phyloP scores from a whole-genome alignment of 148 eudicot genomes.

The Spergularia bocconei region DNA sequence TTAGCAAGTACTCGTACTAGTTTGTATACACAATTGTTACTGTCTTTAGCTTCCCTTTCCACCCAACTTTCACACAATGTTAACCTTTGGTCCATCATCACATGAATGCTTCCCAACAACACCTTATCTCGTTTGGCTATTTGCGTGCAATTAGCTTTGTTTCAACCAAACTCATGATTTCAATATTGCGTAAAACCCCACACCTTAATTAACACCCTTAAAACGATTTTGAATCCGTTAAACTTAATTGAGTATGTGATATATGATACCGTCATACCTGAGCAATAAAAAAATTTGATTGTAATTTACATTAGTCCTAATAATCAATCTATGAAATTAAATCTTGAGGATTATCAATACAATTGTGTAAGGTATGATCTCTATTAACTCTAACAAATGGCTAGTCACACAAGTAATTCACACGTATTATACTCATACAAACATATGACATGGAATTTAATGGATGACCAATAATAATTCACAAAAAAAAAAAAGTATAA shows the following conservation, averaged over 20 bases:
- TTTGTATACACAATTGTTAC: neutral
- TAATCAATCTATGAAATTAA: no score
- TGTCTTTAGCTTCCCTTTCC: slow-evolving; percentile 10
- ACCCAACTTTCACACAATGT: slow-evolving; percentile 20
- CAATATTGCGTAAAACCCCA: no score
- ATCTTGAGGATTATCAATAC: no score
- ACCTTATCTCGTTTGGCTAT: neutral
- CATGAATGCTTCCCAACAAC: slow-evolving; percentile 6
- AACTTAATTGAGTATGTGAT: no score
- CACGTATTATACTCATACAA: neutral
- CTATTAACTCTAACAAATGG: no score
- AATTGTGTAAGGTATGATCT: no score
- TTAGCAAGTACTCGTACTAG: neutral
- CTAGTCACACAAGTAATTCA: neutral
- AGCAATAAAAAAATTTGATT: no score
- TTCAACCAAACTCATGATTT: no score
- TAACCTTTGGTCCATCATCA: neutral
- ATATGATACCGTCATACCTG: no score
- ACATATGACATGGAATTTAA: neutral
- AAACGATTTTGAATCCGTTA: no score
- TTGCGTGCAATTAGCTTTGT: neutral
- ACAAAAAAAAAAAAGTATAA: neutral
- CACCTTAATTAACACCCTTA: no score
- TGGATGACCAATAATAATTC: neutral
- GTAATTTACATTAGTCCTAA: no score